phyloP scores from a whole-genome alignment of 1,284 basidiomycete genomes.

The Leccinum pachyderme region DNA sequence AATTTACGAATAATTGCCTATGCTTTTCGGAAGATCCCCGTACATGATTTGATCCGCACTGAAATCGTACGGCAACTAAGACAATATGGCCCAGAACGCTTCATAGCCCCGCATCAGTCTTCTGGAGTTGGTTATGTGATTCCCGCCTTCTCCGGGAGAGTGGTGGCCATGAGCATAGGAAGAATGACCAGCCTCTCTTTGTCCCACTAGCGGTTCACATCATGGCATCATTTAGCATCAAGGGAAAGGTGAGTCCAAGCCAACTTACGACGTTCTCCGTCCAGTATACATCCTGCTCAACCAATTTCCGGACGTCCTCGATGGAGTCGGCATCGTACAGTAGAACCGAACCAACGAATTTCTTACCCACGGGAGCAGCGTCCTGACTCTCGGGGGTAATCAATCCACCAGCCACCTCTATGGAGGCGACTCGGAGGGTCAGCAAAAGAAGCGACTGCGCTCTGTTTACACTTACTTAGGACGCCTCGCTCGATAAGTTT shows the following conservation, averaged over 20 bases:
- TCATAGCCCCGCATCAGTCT: constrained; percentile 9
- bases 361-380: constrained; percentile 34
- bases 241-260: neutral
- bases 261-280: constrained; percentile 51
- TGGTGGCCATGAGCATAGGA: constrained; percentile 41
- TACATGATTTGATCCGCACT: constrained; percentile 6
- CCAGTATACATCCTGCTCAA: constrained; percentile 57
- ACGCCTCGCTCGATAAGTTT: constrained; percentile 41
- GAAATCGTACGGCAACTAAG: neutral
- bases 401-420: constrained; percentile 49
- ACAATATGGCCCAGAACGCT: neutral
- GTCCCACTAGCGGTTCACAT: constrained; percentile 32
- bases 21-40: neutral
- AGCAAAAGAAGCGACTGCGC: neutral
- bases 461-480: constrained; percentile 16
- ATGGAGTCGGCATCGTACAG: constrained; percentile 49
- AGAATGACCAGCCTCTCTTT: constrained; percentile 42
- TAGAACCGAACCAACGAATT: constrained; percentile 50
- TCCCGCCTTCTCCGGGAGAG: constrained; percentile 27
- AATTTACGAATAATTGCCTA: neutral
- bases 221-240: constrained; percentile 4
- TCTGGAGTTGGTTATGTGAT: constrained; percentile 23
- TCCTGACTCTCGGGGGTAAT: constrained; percentile 42
- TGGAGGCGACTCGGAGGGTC: constrained; percentile 1
- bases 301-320: constrained; percentile 44